Evolutionary conservation across 176 grass and related monocot genomes (phyloP).

Genomic region (Eragrostis nindensis): DNA sequence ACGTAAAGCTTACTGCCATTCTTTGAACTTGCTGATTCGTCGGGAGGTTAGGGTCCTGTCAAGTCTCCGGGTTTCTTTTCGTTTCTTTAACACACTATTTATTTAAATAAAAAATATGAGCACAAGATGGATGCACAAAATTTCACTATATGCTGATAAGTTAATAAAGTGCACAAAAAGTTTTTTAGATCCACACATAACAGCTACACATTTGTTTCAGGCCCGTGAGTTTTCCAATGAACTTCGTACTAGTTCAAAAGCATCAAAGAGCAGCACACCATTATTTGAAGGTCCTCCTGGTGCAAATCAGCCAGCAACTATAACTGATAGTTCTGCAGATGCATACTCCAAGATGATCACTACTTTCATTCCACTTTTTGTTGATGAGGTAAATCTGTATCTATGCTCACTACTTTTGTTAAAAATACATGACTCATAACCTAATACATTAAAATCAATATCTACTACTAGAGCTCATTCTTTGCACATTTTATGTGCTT

Average conservation of each 20-base stretch:
- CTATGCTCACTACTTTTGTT: constrained; percentile 11
- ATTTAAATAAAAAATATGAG: neutral
- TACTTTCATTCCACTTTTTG: constrained; percentile 88
- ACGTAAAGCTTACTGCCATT: constrained; percentile 92
- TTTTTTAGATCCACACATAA: neutral
- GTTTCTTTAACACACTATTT: neutral
- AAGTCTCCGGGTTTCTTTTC: neutral
- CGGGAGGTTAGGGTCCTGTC: constrained; percentile 63
- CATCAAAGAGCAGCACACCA: constrained; percentile 63
- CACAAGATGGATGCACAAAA: neutral
- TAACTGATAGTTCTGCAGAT: constrained; percentile 73
- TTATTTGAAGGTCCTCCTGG: constrained; percentile 72
- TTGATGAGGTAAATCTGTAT: constrained; percentile 74
- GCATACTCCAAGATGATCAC: constrained; percentile 90
- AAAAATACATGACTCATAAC: constrained; percentile 20
- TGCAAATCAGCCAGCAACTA: constrained; percentile 53
- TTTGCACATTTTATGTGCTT: constrained; percentile 99
- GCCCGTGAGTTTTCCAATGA: constrained; percentile 89
- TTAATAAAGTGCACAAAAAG: constrained; percentile 3
- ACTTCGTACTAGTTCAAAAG: constrained; percentile 72
- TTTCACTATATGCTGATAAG: neutral
- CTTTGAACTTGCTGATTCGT: constrained; percentile 86
- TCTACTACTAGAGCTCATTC: constrained; percentile 74
- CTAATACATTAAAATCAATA: constrained; percentile 18
- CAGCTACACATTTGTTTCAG: constrained; percentile 50